phyloP scores from a whole-genome alignment of 1,284 basidiomycete species.

The Naganishia sp. region DNA sequence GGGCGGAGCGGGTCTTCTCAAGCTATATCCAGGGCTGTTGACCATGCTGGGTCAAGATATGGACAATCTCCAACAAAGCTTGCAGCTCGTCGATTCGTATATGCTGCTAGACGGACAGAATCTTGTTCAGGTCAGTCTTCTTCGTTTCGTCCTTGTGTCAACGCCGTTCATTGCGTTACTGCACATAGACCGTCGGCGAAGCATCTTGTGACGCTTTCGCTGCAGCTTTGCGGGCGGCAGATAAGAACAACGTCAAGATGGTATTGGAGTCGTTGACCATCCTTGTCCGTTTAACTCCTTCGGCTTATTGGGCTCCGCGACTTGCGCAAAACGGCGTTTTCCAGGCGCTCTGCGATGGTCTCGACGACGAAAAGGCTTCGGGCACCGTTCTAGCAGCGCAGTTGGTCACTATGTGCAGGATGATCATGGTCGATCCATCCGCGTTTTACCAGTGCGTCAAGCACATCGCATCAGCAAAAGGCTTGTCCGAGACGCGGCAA shows the following conservation, averaged over 20 bases:
- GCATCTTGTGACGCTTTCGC: slow-evolving; percentile 42
- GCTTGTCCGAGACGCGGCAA: slow-evolving; percentile 44
- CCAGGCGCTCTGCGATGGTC: slow-evolving; percentile 44
- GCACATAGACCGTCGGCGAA: slow-evolving; percentile 39
- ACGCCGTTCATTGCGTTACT: background rate
- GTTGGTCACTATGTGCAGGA: slow-evolving; percentile 46
- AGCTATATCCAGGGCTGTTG: slow-evolving; percentile 69
- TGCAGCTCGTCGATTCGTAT: slow-evolving; percentile 76
- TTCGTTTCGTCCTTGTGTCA: background rate
- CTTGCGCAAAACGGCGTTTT: slow-evolving; percentile 49
- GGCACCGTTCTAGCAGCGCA: slow-evolving; percentile 49
- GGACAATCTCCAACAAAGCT: slow-evolving; percentile 70
- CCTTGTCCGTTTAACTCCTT: slow-evolving; percentile 41
- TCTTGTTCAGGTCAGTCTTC: slow-evolving; percentile 65
- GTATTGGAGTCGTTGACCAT: slow-evolving; percentile 45
- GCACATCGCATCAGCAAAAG: slow-evolving; percentile 27
- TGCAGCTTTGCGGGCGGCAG: slow-evolving; percentile 40
- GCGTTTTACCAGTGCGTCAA: slow-evolving; percentile 47
- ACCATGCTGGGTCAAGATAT: slow-evolving; percentile 67
- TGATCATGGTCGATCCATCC: slow-evolving; percentile 46
- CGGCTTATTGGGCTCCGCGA: slow-evolving; percentile 41
- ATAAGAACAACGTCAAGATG: slow-evolving; percentile 37
- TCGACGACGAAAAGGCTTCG: slow-evolving; percentile 53
- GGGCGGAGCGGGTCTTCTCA: slow-evolving; percentile 58
- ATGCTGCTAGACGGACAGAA: slow-evolving; percentile 68